Evolutionary conservation across 768 basidiomycete species (phyloP).

Genomic region (Termitomyces sp.): DNA sequence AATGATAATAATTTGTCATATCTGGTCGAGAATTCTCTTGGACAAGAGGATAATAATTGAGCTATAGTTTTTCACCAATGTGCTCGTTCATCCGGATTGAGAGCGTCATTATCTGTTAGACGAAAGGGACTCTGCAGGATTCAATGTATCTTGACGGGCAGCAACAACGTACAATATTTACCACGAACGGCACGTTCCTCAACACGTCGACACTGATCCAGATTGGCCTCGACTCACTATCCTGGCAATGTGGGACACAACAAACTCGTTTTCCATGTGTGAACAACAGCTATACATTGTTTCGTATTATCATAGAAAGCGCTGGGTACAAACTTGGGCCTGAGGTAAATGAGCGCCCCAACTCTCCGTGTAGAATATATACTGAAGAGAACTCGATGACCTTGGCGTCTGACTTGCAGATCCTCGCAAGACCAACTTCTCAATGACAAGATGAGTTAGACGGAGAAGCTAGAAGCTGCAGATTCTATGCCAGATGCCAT

Average conservation of each 20-base stretch:
- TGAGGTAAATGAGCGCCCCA: background rate
- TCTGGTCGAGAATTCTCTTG: too few species aligned
- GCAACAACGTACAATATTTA: background rate
- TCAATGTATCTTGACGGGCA: background rate
- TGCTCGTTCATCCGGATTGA: too few species aligned
- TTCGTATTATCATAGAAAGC: background rate
- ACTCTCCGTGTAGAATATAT: background rate
- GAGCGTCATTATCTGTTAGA: too few species aligned
- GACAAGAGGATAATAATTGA: too few species aligned
- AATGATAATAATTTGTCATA: too few species aligned
- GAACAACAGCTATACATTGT: background rate
- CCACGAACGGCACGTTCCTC: too few species aligned
- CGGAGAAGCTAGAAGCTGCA: background rate
- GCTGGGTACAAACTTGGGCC: background rate
- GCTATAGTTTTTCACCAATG: too few species aligned
- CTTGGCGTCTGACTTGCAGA: background rate
- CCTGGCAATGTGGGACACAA: background rate
- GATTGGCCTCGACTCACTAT: background rate
- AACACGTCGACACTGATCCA: background rate
- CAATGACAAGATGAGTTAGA: background rate
- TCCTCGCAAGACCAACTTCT: background rate
- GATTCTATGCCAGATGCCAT: background rate
- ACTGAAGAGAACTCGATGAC: background rate
- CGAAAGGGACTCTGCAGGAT: too few species aligned
- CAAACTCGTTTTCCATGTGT: background rate